Base-by-base conservation (phyloP, 805 yeast species). In the Ogataea paraovalis region DNA sequence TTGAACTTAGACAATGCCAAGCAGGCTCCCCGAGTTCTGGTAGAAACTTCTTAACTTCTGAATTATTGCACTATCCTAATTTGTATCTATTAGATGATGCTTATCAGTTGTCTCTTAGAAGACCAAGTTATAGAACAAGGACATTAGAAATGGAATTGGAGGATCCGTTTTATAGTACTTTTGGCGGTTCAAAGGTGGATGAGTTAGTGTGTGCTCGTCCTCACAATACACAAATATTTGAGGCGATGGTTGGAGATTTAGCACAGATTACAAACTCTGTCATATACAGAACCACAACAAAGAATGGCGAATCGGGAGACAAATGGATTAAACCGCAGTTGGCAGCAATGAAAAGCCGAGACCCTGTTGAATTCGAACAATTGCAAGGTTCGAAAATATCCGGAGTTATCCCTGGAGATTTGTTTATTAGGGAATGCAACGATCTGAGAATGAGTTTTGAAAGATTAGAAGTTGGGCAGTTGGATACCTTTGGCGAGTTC, bases 371-470 rank as follows among this genome's bases (percentile, higher is more conserved):
- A 16, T 18, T n/a, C 9, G 21, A 34, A 7, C 12, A 34, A 16
- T 10, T 18, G 16, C 21, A 34, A 16, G 40, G 39, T 4, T 25
- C 20, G 19, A 25, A 33, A 19, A 14, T 34, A 19, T 36, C 39
- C 16, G 49, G 47, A 1, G 38, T 46, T 12, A n/a, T 48, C 1
- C 60, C 57, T 2, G 55, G 62, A 42, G 73, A 73, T 58, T 46
- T 70, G 30, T 74, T 72, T 69, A 52, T 77, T 33, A 71, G 71
- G 1, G 58, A 61, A 13, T 51, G 79, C 2, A 60, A 64, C 9
- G 74, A 82, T 2, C 52, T 76, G 4, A 64, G 81, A 39, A 37
- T 80, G 14, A 58, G 62, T 4, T 47, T 82, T 32, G 89, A 84
- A 60, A 63, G 66, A 20, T 49, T 81, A 19, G 49, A 47, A 7